A percentile compares a stretch with the other conserved stretches of the same genome.
Evolutionary conservation across 371 early-diverging fungal species (phyloP).

Genomic region (Mortierella sp.): DNA sequence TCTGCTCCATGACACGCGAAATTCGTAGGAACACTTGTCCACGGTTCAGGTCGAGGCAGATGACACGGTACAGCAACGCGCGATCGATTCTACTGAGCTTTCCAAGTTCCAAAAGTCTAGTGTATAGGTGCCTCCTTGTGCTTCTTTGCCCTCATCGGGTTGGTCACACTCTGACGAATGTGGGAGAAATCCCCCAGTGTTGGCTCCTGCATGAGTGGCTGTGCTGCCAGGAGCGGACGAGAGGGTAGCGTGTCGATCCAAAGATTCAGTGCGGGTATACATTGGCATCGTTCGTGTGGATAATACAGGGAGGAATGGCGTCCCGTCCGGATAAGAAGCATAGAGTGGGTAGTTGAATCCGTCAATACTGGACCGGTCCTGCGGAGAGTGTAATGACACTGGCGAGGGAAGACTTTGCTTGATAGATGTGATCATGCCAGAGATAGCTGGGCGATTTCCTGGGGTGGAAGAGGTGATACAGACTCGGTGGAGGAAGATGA

Average conservation of each 20-base stretch:
- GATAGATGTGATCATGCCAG: constrained; percentile 30
- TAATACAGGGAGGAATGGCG: constrained; percentile 13
- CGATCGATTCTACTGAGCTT: constrained; percentile 36
- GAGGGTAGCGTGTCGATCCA: constrained; percentile 2
- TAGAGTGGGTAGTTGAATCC: constrained; percentile 9
- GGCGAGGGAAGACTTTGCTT: constrained; percentile 33
- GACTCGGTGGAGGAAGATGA: background rate
- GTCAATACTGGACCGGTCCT: background rate
- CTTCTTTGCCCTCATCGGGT: constrained; percentile 13
- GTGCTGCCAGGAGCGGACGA: background rate
- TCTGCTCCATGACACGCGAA: constrained; percentile 36
- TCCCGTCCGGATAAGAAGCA: constrained; percentile 26
- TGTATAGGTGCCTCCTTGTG: too few relatives aligned
- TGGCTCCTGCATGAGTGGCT: background rate
- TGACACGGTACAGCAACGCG: constrained; percentile 32
- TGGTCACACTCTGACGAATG: constrained; percentile 23
- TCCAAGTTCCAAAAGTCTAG: constrained; percentile 37
- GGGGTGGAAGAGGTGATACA: constrained; percentile 11
- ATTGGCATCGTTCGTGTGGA: constrained; percentile 1
- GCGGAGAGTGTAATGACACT: constrained; percentile 17
- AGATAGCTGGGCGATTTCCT: constrained; percentile 9
- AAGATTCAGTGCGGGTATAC: constrained; percentile 19
- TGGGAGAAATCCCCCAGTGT: constrained; percentile 12
- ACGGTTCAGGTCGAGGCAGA: constrained; percentile 39
- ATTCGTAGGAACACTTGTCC: constrained; percentile 34